Base-by-base conservation (phyloP, 2,329 filamentous ascomycete genomes). In the Pseudocercospora macadamiae region DNA sequence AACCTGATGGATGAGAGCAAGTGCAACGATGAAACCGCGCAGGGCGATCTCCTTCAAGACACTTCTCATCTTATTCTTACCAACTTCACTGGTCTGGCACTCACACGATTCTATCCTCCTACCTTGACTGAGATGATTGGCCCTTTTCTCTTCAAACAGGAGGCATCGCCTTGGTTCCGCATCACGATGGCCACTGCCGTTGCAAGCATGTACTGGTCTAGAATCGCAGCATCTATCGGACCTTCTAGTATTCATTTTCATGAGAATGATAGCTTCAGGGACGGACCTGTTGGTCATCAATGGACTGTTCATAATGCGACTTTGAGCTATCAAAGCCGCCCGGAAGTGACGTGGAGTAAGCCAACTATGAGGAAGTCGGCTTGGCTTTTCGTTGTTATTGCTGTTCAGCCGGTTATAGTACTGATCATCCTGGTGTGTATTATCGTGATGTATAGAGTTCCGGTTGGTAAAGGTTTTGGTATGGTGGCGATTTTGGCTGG, bases 381-480 rank as follows among this genome's bases (percentile, higher is more conserved):
- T 12, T 14, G 19, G 12, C 51, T 54, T 5, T 42, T 39, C 8
- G 12, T 54, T 5, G 10, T 54, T 3, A 18, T 54, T 16, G 51
- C n/a, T 2, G 10, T 54, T 8, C 51, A 54, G 34, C 51, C 51
- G 14, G 12, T 42, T 28, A 26, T 54, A 5, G 16, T 12, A 3
- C 12, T 39, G 9, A 2, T 39, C 5, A n/a, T 44, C 12, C 18
- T 44, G 51, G 14, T 30, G 19, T 19, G 32, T n/a, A 25, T 10
- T 54, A 26, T 42, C 14, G 8, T 30, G 21, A 10, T 54, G 34
- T n/a, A 42, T 12, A 21, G 23, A 12, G 51, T 42, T 2, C 51
- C 51, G n/a, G 14, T 54, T 26, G 51, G 36, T 9, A 26, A 30
- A 36, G 51, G 51, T n/a, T 54, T 54, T 14, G 34, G 34, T 2